phyloP scores from a whole-genome alignment of 306 rosid genomes.

The Dalbergia cultrata region DNA sequence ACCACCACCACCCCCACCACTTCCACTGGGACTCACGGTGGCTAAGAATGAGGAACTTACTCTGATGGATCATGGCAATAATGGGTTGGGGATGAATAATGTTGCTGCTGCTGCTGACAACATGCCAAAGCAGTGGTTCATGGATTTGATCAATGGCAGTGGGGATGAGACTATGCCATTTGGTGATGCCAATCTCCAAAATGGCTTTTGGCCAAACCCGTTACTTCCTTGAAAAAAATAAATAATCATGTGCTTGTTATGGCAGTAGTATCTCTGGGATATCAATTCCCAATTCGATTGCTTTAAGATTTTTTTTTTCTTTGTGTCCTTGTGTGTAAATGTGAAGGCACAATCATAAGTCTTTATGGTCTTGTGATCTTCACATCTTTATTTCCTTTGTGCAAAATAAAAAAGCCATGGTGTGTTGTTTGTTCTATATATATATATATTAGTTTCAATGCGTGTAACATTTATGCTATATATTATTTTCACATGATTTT shows the following conservation, averaged over 20 bases:
- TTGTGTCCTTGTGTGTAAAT: neutral
- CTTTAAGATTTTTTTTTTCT: neutral
- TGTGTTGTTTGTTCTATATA: neutral
- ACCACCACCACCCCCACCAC: neutral
- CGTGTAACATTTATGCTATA: too few relatives aligned
- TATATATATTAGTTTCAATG: too few relatives aligned
- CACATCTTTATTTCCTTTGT: neutral
- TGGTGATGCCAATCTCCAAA: slow-evolving; percentile 23
- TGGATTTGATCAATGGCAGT: slow-evolving; percentile 20
- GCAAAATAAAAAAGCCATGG: neutral
- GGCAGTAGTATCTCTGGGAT: neutral
- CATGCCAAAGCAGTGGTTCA: slow-evolving; percentile 9
- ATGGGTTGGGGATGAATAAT: neutral
- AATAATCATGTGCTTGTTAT: neutral
- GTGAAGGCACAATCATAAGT: neutral
- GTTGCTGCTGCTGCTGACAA: neutral
- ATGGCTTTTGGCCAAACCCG: slow-evolving; percentile 34
- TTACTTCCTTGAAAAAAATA: slow-evolving; percentile 14
- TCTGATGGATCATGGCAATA: neutral
- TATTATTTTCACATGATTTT: too few relatives aligned
- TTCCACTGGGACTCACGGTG: neutral
- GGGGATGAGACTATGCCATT: slow-evolving; percentile 29
- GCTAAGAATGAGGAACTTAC: neutral
- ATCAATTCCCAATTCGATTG: neutral
- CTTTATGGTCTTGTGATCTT: neutral